Evolutionary conservation across 768 basidiomycete genomes (phyloP), one percentile per base, ranked within the genome.

Genomic region (Lentinula guzmanii): DNA sequence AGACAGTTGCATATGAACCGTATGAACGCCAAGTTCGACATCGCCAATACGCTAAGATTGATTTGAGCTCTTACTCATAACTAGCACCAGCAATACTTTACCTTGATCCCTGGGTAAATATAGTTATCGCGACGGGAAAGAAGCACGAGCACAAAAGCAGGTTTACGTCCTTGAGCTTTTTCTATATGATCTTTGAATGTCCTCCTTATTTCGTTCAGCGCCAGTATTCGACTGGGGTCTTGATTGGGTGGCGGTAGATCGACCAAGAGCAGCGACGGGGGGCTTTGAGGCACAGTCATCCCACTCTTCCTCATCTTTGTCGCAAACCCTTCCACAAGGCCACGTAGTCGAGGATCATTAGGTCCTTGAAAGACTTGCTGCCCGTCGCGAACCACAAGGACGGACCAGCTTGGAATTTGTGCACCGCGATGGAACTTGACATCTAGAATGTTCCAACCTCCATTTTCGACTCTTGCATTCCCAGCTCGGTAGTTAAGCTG

Each of bases 51-150:
- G 82, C 81, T 83, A 62, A 6, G 55, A 37, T n/a, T 31, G 5
- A 24, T 6, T 62, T 62, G 46, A n/a, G 28, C 28, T 18, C 18
- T 46, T 13, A 35, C 24, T 56, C 18, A 45, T 6, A 41, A 35
- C 37, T 2, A 39, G 59, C 37, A 13, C 58, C 37, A 46, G 51
- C 9, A 42, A 24, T 24, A 21, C 35, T 62, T 24, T 58, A 81
- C 81, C 73, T 93, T 92, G 70, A 93, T 84, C 8, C 87, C 90
- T 2, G 89, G 87, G 69, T 93, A 94, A 51, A 94, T 88, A 65
- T 70, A 86, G 53, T 89, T 87, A 68, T 94, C 91, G 13, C 79
- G 71, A 52, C 74, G 78, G 34, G 87, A 85, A 4, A 94, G 73
- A 24, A 94, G 68, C 5, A 92, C 87, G 31, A 94, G 77, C 33